Evolutionary conservation across 306 rosid species (phyloP), one percentile per base, ranked within the genome.

Genomic region (Begonia fuchsioides): DNA sequence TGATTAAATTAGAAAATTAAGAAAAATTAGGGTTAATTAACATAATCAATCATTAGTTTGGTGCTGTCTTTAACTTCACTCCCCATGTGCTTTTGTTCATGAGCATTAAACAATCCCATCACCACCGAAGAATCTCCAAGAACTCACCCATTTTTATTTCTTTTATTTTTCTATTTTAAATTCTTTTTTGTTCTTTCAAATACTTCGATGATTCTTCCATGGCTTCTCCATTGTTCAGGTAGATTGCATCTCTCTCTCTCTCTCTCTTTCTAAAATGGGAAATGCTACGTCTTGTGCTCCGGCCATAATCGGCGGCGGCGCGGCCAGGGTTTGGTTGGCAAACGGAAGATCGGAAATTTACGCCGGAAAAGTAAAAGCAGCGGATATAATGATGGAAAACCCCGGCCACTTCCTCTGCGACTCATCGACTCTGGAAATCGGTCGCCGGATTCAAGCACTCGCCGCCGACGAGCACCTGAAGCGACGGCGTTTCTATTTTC

Each of bases 381-480:
- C 79, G 41, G 95, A 88, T 46, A 51, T 83, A 6, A 83, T 83
- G 86, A 17, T 72, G 6, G 80, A 78, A 43, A 56, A 74, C 56
- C 78, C 78, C 0, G 86, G 83, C 1, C 79, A 69, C 19, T 83
- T 88, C 60, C 81, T 83, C 17, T 81, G 93, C 56, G 86, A 83
- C 16, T 78, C 86, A n/a, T 52, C 64, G 68, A 58, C 44, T 57
- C 96, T 88, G 60, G 64, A 59, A 58, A 81, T 83, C 4, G 90
- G 96, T 5, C 73, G 72, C 51, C 70, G 96, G 26, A 78, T 88
- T 63, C 86, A 69, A 16, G 94, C 94, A 32, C 86, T 88, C 1
- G 13, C 71, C 12, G 81, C 94, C 5, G 86, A 83, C 17, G 79
- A 76, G 40, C 67, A 68, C 39, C 86, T 88, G 1, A 70, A 77